Base-by-base conservation (phyloP, 1,284 basidiomycete species). In the Apiotrichum brassicae region DNA sequence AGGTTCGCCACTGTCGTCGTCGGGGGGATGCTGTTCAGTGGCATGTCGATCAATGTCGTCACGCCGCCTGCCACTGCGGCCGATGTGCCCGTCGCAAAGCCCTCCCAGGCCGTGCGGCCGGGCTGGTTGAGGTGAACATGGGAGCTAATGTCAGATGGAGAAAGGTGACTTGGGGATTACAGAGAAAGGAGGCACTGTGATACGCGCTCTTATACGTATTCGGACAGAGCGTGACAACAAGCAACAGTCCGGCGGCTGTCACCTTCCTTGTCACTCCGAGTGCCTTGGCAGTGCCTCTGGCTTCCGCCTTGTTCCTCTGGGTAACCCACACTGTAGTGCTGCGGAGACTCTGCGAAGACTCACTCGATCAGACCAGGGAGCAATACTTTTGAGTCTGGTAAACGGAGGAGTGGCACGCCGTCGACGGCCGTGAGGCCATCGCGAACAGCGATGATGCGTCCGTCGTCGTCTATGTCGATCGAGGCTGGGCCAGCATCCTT, bases 101-200 rank as follows among this genome's bases (percentile, higher is more conserved):
- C 92, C 67, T 97, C 92, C 92, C 92, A 95, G 53, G 85, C 58
- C 4, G 68, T 70, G 35, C 66, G 60, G 9, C 91, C 92, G 5
- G 92, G 91, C 64, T 94, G 88, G 71, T 94, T 93, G 50, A 93
- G 79, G 73, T 95, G 91, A 20, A 94, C 91, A 66, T 95, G 91
- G 11, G 85, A 79, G 72, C 88, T 92, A 24, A 14, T 35, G 51
- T 43, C 19, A 38, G 36, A n/a, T n/a, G n/a, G n/a, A n/a, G n/a
- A n/a, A n/a, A n/a, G n/a, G n/a, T n/a, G n/a, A n/a, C n/a, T n/a
- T n/a, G n/a, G n/a, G n/a, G n/a, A n/a, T n/a, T n/a, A n/a, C n/a
- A n/a, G n/a, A n/a, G n/a, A n/a, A n/a, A n/a, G n/a, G n/a, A n/a
- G n/a, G n/a, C n/a, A n/a, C n/a, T n/a, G n/a, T n/a, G n/a, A n/a